Evolutionary conservation across 2,329 filamentous ascomycete genomes (phyloP), one percentile per base, ranked within the genome.

Genomic region (Sporothrix brunneoviolacea): DNA sequence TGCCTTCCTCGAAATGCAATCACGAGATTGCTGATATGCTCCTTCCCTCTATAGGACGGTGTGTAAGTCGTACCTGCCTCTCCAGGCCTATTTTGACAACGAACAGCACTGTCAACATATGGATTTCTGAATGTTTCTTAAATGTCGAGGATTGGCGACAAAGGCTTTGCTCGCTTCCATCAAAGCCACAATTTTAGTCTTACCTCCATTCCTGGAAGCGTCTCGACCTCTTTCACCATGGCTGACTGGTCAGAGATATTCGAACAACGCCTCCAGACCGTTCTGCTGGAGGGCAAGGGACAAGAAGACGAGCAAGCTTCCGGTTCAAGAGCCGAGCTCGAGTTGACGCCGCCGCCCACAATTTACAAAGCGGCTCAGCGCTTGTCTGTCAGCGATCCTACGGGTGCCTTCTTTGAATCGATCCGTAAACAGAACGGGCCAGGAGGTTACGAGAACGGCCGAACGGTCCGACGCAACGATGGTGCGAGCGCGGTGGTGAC

Each of bases 171-270:
- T n/a, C n/a, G n/a, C n/a, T n/a, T n/a, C n/a, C n/a, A n/a, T n/a
- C n/a, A n/a, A n/a, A n/a, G n/a, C n/a, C n/a, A n/a, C n/a, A n/a
- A n/a, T n/a, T n/a, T n/a, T n/a, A n/a, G n/a, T n/a, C n/a, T n/a
- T n/a, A n/a, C n/a, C n/a, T n/a, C n/a, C n/a, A n/a, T n/a, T n/a
- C n/a, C n/a, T n/a, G n/a, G n/a, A n/a, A n/a, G n/a, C n/a, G n/a
- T n/a, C n/a, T n/a, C n/a, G n/a, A n/a, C n/a, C n/a, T n/a, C n/a
- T n/a, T n/a, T 24, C 21, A 53, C 2, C 1, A 54, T 55, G 54
- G 15, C 40, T 8, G 55, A 56, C 44, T 57, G 55, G 55, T 54
- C 55, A 1, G 50, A 50, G 3, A 39, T 52, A 2, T 58, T 58
- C 21, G 53, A 55, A 30, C 48, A 52, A 37, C 56, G 56, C n/a